These are phyloP conservation scores for Flaveria robusta DNA, from an alignment of 129 eudicot genomes.

Conservation along the genomic window DNA sequence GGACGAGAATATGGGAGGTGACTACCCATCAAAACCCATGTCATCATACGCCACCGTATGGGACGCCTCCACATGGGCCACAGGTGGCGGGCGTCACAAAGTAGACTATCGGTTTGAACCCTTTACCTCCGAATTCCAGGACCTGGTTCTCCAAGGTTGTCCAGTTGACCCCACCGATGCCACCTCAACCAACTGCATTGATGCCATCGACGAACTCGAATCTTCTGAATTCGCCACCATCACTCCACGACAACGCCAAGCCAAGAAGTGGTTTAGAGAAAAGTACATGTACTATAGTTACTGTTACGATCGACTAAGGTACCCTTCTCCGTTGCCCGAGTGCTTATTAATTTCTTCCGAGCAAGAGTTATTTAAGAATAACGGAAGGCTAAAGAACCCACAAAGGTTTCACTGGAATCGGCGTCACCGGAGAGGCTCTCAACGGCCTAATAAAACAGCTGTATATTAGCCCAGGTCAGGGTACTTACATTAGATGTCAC, in stretches of 20 bases:
- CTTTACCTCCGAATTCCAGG: conserved; percentile 59
- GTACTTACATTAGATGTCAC: background rate
- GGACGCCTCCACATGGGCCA: conserved; percentile 94
- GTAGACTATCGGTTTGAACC: conserved; percentile 69
- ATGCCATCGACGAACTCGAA: conserved; percentile 40
- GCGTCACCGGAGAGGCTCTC: conserved; percentile 34
- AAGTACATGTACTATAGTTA: conserved; percentile 72
- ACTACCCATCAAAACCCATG: conserved; percentile 94
- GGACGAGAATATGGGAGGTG: conserved; percentile 64
- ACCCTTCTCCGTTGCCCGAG: conserved; percentile 67
- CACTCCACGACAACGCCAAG: conserved; percentile 46
- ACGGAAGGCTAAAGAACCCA: conserved; percentile 51
- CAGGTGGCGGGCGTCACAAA: conserved; percentile 63
- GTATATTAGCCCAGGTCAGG: conserved; percentile 23
- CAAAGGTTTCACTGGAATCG: conserved; percentile 41
- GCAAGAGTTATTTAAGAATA: conserved; percentile 44
- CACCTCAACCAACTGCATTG: conserved; percentile 52
- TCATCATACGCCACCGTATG: conserved; percentile 84
- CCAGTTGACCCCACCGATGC: conserved; percentile 64
- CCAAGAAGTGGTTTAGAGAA: conserved; percentile 58
- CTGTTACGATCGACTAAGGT: conserved; percentile 68
- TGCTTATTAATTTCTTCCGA: conserved; percentile 58
- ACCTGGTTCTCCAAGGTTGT: conserved; percentile 82
- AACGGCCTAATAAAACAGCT: conserved; percentile 30
- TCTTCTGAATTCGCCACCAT: conserved; percentile 49